phyloP scores from a whole-genome alignment of 1,284 basidiomycete species.

The Austroboletus sp. region DNA sequence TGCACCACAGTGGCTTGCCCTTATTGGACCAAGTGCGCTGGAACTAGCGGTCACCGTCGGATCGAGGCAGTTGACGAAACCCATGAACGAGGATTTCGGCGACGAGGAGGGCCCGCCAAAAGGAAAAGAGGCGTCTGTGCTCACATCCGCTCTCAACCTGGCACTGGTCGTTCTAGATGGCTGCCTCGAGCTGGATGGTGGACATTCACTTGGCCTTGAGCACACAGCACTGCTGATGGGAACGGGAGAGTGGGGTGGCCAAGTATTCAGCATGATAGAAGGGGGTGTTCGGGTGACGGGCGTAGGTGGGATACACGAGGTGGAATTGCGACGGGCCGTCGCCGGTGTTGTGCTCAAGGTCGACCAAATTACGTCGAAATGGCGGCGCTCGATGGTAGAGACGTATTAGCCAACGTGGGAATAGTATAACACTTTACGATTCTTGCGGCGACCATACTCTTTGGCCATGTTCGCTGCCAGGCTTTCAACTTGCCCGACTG shows the following conservation, averaged over 20 bases:
- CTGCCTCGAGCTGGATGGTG: conserved; percentile 68
- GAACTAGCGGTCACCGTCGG: conserved; percentile 79
- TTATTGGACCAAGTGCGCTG: conserved; percentile 74
- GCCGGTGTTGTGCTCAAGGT: conserved; percentile 79
- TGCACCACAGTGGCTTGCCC: conserved; percentile 69
- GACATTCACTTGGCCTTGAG: conserved; percentile 68
- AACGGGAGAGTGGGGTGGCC: conserved; percentile 73
- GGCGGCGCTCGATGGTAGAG: conserved; percentile 66
- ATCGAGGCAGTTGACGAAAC: conserved; percentile 52
- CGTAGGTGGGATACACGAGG: conserved; percentile 59
- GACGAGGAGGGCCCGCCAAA: conserved; percentile 27
- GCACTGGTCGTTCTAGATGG: conserved; percentile 72
- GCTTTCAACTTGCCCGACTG: conserved; percentile 7
- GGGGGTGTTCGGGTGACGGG: conserved; percentile 56
- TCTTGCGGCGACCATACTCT: conserved; percentile 1
- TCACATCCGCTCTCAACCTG: conserved; percentile 71
- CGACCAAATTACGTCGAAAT: conserved; percentile 67
- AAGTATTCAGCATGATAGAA: conserved; percentile 62
- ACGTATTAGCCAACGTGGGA: conserved; percentile 19
- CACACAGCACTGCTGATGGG: conserved; percentile 67
- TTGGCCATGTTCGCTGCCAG: conserved; percentile 22
- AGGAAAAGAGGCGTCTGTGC: conserved; percentile 59
- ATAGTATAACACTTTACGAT: not conserved
- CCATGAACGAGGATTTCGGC: conserved; percentile 41
- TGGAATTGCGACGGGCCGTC: conserved; percentile 56